A percentile compares a stretch with the other conserved stretches of the same genome.
phyloP scores from a whole-genome alignment of 306 rosid genomes.

The Trifolium dubium region DNA sequence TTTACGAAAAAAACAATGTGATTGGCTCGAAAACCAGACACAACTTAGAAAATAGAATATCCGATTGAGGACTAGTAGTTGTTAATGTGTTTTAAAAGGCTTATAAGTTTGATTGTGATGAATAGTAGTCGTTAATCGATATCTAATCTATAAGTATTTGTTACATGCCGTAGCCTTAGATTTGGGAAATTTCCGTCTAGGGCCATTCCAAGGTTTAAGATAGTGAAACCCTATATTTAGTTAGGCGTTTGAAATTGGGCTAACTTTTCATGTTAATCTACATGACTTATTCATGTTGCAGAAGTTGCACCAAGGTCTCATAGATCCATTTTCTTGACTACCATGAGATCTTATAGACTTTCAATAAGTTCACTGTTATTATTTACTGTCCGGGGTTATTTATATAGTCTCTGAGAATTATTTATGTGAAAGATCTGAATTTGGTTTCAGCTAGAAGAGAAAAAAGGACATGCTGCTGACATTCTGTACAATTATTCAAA shows the following conservation, averaged over 20 bases:
- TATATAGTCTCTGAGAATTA: constrained; percentile 23
- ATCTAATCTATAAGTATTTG: background rate
- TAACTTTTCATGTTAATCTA: background rate
- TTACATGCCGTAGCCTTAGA: background rate
- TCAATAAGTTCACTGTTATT: constrained; percentile 8
- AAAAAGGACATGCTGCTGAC: constrained; percentile 91
- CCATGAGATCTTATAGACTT: background rate
- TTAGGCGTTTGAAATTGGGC: background rate
- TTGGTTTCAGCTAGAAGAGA: constrained; percentile 64
- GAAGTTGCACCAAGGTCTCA: background rate
- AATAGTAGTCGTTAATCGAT: background rate
- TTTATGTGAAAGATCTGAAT: constrained; percentile 26
- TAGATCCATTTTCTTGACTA: background rate
- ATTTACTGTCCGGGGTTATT: constrained; percentile 3
- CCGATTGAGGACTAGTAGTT: too few species aligned
- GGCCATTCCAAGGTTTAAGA: background rate
- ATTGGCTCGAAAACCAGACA: background rate
- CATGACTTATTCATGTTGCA: background rate
- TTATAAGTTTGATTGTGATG: background rate
- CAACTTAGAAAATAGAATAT: too few species aligned
- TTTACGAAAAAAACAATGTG: too few species aligned
- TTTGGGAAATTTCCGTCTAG: background rate
- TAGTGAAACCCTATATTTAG: background rate
- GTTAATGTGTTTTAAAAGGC: background rate
- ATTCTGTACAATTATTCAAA: constrained; percentile 79